Evolutionary conservation across 2,329 filamentous ascomycete species (phyloP), one percentile per base, ranked within the genome.

Genomic region (Parasarocladium wereldwijsianum): DNA sequence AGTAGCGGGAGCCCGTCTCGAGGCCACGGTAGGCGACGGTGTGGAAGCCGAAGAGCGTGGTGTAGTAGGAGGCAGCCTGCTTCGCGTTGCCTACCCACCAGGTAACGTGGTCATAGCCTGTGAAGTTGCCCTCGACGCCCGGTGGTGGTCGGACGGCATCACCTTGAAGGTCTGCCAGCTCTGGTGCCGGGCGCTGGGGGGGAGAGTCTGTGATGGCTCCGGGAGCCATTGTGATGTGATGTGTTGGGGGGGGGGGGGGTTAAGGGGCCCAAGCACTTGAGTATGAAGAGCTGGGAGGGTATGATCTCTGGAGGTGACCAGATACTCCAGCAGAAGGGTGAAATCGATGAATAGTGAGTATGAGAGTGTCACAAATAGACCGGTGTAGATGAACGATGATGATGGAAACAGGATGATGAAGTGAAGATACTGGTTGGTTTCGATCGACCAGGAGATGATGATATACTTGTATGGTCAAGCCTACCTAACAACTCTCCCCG

Each of bases 1-100:
- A 68, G 40, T 71, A 75, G 34, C 84, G 73, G 38, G 72, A 83
- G 37, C 84, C 84, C 1, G 86, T 94, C 55, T 94, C 86, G 5
- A 94, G 73, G 5, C 86, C 87, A 23, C 70, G 70, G 55, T 93
- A 93, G 37, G 87, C 87, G 34, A 93, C 56, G 13, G 70, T 71
- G 45, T 70, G 63, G 61, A 94, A 93, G 33, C 84, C 86, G 62
- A 94, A 85, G 40, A 85, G 79, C 8, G 72, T 76, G 41, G 78
- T 76, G 58, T 93, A 94, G 60, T 83, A 94, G 10, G 78, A 70
- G 22, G 86, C 86, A 3, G 85, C 83, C 62, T 94, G 86, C 59
- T 94, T 94, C 43, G 87, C 86, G 50, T 96, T 96, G 49, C 86
- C 85, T 17, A 94, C 87, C 62, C 84, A 93, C 86, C 86, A 94